A percentile compares a stretch with the other conserved stretches of the same genome.
These are phyloP conservation scores for Takashimella koratensis DNA, from an alignment of 1,284 basidiomycete species.

Conservation along the genomic window DNA sequence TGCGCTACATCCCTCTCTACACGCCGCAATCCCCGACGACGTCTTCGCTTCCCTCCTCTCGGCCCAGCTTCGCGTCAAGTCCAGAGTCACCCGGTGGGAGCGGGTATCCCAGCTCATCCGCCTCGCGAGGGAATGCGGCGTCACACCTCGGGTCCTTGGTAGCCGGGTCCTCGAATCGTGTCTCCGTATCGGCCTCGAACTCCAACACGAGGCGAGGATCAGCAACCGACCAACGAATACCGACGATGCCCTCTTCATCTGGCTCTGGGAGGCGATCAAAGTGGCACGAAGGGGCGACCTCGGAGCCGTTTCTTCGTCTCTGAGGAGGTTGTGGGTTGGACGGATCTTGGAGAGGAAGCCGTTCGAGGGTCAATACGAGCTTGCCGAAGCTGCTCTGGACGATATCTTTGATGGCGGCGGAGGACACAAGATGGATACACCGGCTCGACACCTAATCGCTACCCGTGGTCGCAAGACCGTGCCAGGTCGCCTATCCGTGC, in stretches of 20 bases:
- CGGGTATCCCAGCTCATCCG: constrained; percentile 19
- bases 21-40: constrained; percentile 35
- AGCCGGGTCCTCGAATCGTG: background rate
- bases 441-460: background rate
- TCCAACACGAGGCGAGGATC: background rate
- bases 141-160: constrained; percentile 19
- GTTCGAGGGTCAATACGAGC: background rate
- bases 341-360: background rate
- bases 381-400: background rate
- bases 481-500: background rate
- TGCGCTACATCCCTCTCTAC: constrained; percentile 29
- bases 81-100: constrained; percentile 5
- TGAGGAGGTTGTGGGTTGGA: background rate
- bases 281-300: background rate
- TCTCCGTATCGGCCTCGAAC: background rate
- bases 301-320: background rate
- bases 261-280: constrained; percentile 12
- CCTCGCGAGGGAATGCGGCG: constrained; percentile 27
- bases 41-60: constrained; percentile 26
- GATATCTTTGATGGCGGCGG: constrained; percentile 21
- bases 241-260: constrained; percentile 7
- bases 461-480: background rate
- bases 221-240: background rate
- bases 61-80: constrained; percentile 21
- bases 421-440: constrained; percentile 6